phyloP scores from a whole-genome alignment of 331 rosid species.

The Rosa hybrid region DNA sequence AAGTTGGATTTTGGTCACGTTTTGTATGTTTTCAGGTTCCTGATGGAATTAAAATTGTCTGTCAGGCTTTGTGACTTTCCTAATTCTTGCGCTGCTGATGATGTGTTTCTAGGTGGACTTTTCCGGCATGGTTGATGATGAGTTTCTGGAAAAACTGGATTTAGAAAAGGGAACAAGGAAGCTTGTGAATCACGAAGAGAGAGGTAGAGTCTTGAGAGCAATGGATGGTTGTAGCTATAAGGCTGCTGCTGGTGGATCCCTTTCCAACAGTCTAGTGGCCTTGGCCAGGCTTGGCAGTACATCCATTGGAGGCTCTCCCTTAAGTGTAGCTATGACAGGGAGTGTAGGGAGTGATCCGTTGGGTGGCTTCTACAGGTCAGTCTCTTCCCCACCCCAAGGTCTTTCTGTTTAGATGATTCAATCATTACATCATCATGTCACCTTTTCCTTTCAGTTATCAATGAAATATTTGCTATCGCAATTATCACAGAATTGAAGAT shows the following conservation, averaged over 20 bases:
- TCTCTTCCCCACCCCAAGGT: background rate
- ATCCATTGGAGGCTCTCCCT: slow-evolving; percentile 49
- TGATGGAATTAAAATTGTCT: background rate
- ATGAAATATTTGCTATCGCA: background rate
- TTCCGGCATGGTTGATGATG: slow-evolving; percentile 80
- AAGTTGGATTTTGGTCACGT: too few species aligned
- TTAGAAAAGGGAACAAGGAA: slow-evolving; percentile 90
- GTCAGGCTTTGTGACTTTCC: background rate
- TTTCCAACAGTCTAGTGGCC: slow-evolving; percentile 90
- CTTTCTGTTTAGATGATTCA: background rate
- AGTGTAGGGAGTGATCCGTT: slow-evolving; percentile 90
- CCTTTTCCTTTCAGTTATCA: background rate
- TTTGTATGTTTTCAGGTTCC: too few species aligned
- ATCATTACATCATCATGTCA: background rate
- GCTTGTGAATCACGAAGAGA: slow-evolving; percentile 84
- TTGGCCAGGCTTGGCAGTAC: slow-evolving; percentile 79
- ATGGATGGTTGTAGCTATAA: slow-evolving; percentile 98
- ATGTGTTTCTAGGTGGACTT: slow-evolving; percentile 69
- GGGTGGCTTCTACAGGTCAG: slow-evolving; percentile 93
- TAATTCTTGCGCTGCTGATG: background rate
- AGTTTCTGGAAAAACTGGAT: slow-evolving; percentile 69
- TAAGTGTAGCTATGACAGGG: slow-evolving; percentile 92
- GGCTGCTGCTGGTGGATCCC: slow-evolving; percentile 99
- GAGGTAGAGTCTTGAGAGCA: slow-evolving; percentile 88
- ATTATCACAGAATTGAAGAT: background rate